Evolutionary conservation across 2,329 filamentous ascomycete species (phyloP).

Genomic region (Didymella glomerata): DNA sequence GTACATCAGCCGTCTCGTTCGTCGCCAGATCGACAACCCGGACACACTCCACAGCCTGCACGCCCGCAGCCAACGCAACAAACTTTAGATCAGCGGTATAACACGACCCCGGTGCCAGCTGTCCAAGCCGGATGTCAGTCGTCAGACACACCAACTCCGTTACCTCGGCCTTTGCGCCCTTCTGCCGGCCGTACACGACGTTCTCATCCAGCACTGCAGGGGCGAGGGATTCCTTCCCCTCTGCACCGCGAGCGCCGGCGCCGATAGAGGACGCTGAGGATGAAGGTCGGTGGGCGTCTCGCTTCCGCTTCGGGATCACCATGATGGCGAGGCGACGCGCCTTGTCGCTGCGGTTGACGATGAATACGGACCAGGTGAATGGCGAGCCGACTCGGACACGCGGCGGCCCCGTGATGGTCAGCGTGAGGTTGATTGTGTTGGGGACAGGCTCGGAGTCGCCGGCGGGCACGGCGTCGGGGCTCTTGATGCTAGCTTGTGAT

Average conservation of each 20-base stretch:
- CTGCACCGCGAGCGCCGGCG: slow-evolving; percentile 37
- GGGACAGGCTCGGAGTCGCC: slow-evolving; percentile 28
- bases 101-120: slow-evolving; percentile 74
- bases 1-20: slow-evolving; percentile 79
- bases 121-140: slow-evolving; percentile 75
- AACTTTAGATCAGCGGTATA: slow-evolving; percentile 78
- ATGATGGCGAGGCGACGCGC: slow-evolving; percentile 75
- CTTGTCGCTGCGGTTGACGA: slow-evolving; percentile 73
- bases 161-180: slow-evolving; percentile 68
- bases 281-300: slow-evolving; percentile 54
- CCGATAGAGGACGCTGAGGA: slow-evolving; percentile 56
- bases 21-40: slow-evolving; percentile 76
- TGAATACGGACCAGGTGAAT: slow-evolving; percentile 77
- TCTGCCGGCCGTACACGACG: slow-evolving; percentile 75
- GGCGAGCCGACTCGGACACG: slow-evolving; percentile 69
- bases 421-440: slow-evolving; percentile 72
- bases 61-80: slow-evolving; percentile 70
- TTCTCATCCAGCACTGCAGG: slow-evolving; percentile 77
- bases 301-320: slow-evolving; percentile 70
- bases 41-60: slow-evolving; percentile 75
- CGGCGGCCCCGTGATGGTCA: slow-evolving; percentile 74
- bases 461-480: slow-evolving; percentile 42
- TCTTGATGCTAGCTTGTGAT: slow-evolving; percentile 30
- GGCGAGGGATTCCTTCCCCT: slow-evolving; percentile 57
- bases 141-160: slow-evolving; percentile 78